Evolutionary conservation across 2,329 filamentous ascomycete genomes (phyloP).

Genomic region (Aspergillus jensenii): DNA sequence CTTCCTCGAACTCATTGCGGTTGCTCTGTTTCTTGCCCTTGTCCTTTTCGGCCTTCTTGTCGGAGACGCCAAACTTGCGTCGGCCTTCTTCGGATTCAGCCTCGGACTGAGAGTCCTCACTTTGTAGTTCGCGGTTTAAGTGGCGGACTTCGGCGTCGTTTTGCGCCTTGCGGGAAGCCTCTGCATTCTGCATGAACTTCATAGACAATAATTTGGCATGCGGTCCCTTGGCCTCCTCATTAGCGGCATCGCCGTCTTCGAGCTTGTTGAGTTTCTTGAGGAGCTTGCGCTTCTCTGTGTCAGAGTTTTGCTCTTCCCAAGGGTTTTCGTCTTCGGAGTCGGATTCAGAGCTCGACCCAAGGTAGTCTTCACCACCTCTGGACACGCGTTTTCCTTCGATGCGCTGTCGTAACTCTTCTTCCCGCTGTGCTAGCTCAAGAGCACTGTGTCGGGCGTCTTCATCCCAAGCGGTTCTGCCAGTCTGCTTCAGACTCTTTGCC

Average conservation of each 20-base stretch:
- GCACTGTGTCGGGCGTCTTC: conserved; percentile 78
- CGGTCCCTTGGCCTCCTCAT: conserved; percentile 42
- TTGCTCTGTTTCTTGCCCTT: conserved; percentile 29
- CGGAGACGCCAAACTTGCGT: conserved; percentile 40
- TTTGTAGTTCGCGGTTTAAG: conserved; percentile 69
- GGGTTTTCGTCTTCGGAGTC: conserved; percentile 62
- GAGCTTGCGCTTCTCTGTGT: conserved; percentile 37
- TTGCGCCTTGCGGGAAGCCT: conserved; percentile 71
- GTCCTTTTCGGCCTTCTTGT: conserved; percentile 28
- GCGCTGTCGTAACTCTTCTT: conserved; percentile 76
- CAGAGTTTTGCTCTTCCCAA: conserved; percentile 55
- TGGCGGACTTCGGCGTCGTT: conserved; percentile 75
- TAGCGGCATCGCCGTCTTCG: conserved; percentile 49
- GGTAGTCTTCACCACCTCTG: conserved; percentile 59
- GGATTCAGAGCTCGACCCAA: conserved; percentile 53
- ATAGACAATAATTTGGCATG: conserved; percentile 73
- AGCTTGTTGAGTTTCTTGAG: conserved; percentile 47
- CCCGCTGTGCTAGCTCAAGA: conserved; percentile 75
- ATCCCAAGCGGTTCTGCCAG: conserved; percentile 81
- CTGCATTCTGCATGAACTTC: conserved; percentile 93
- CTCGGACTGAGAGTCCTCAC: conserved; percentile 57
- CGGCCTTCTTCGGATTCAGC: conserved; percentile 65
- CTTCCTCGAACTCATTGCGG: conserved; percentile 63
- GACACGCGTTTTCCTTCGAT: conserved; percentile 71
- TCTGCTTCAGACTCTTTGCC: conserved; percentile 80